A percentile compares a stretch with the other conserved stretches of the same genome.
Evolutionary conservation across 2,329 filamentous ascomycete genomes (phyloP).

Genomic region (Claviceps cyperi): DNA sequence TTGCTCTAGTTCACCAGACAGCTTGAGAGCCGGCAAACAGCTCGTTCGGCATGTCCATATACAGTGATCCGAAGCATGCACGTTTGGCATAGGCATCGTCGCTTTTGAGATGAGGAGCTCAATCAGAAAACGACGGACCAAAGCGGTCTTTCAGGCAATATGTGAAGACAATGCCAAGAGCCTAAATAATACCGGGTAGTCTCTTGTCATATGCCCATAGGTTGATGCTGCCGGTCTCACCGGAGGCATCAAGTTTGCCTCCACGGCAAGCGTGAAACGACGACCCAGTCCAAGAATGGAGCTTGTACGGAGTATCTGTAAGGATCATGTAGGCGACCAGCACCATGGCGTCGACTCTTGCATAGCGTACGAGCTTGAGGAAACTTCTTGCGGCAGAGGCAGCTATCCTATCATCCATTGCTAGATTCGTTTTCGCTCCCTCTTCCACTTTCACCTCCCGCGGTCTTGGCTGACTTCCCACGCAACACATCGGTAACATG

Average conservation of each 20-base stretch:
- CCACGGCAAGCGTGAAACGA: background rate
- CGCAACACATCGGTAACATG: background rate
- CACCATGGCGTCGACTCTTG: slow-evolving; percentile 1
- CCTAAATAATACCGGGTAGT: background rate
- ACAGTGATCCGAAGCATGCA: background rate
- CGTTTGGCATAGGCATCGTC: background rate
- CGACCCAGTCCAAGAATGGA: background rate
- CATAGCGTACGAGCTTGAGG: slow-evolving; percentile 1
- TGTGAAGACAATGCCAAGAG: background rate
- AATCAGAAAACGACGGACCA: background rate
- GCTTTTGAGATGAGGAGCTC: background rate
- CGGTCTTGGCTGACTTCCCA: background rate
- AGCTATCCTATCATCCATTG: slow-evolving; percentile 28
- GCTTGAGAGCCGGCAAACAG: background rate
- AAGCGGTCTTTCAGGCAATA: background rate
- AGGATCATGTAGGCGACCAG: background rate
- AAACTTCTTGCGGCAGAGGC: slow-evolving; percentile 1
- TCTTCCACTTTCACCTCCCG: background rate
- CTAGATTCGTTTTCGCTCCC: slow-evolving; percentile 17
- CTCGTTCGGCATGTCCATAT: background rate
- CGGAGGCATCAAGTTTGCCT: background rate
- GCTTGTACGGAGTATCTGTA: background rate
- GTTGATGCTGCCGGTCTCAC: background rate
- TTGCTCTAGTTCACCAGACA: background rate
- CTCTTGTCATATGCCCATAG: background rate